Evolutionary conservation across 176 grass and related monocot genomes (phyloP).

Genomic region (Oryza australiensis): DNA sequence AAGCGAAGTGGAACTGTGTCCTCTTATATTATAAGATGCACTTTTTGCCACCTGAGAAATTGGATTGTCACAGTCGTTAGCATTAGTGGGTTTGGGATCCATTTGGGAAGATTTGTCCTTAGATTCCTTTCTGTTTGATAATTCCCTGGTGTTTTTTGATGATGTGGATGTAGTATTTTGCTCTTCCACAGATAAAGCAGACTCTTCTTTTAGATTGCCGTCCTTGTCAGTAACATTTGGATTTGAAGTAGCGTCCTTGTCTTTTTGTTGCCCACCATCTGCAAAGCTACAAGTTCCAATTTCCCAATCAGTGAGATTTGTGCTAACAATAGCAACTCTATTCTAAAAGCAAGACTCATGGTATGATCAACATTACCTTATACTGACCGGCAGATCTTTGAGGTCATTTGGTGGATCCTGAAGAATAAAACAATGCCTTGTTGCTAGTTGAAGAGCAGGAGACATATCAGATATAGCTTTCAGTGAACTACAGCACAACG

Average conservation of each 20-base stretch:
- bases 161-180: conserved; percentile 12
- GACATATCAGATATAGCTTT: conserved; percentile 61
- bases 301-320: conserved; percentile 16
- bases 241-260: conserved; percentile 23
- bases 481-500: conserved; percentile 60
- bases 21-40: conserved; percentile 39
- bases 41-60: conserved; percentile 3
- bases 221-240: conserved; percentile 29
- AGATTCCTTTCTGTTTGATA: conserved; percentile 10
- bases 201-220: conserved; percentile 1
- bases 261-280: conserved; percentile 27
- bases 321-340: neutral
- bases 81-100: conserved; percentile 9
- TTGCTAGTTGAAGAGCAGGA: conserved; percentile 65
- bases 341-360: neutral
- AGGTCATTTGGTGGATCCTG: conserved; percentile 61
- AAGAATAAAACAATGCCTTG: conserved; percentile 70
- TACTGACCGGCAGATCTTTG: conserved; percentile 14
- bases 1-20: neutral
- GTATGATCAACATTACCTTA: conserved; percentile 38
- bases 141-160: conserved; percentile 14
- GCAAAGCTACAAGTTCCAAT: conserved; percentile 38
- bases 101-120: neutral
- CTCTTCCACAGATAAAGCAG: conserved; percentile 22
- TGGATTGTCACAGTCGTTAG: conserved; percentile 29